Evolutionary conservation across 2,329 filamentous ascomycete genomes (phyloP), one percentile per base, ranked within the genome.

Genomic region (Aspergillus sp.): DNA sequence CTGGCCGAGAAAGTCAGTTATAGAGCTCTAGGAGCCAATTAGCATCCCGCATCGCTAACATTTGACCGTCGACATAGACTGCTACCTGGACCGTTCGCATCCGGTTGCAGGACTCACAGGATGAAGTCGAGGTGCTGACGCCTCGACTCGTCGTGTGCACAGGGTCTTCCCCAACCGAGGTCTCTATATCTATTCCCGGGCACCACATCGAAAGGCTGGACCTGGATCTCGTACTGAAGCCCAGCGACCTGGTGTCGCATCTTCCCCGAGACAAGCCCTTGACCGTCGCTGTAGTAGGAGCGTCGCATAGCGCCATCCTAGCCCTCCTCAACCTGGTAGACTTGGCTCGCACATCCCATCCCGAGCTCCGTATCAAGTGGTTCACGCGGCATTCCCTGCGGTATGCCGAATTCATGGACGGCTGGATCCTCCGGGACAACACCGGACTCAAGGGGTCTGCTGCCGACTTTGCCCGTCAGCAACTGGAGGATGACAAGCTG

Each of bases 381-480:
- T 87, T 88, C 72, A 86, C 77, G 30, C 80, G 86, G n/a, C 83
- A 86, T 65, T 73, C 80, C 1, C 78, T 88, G 8, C 82, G 84
- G 23, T 89, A 88, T 63, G 86, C 86, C 15, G 82, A 85, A 66
- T 84, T 82, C 70, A 84, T 80, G 73, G 85, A 86, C 62, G 84
- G 83, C 59, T 88, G 86, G 85, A 87, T 88, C 61, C 73, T 86
- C 25, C 81, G 84, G 57, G 86, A 89, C 68, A 89, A 88, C 72
- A 88, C 86, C 0, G 86, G 86, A 3, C 77, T 89, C 27, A 88
- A 89, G 71, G 86, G 86, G 19, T 77, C 81, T 39, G 85, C 84
- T 0, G 86, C 86, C 0, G 76, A 80, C 5, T 89, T 86, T 78
- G 86, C 86, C 1, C 80, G 80, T 44, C 74, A 82, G 23, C 83